Evolutionary conservation across 2,329 filamentous ascomycete genomes (phyloP), one percentile per base, ranked within the genome.

Genomic region (Camillea tinctor): DNA sequence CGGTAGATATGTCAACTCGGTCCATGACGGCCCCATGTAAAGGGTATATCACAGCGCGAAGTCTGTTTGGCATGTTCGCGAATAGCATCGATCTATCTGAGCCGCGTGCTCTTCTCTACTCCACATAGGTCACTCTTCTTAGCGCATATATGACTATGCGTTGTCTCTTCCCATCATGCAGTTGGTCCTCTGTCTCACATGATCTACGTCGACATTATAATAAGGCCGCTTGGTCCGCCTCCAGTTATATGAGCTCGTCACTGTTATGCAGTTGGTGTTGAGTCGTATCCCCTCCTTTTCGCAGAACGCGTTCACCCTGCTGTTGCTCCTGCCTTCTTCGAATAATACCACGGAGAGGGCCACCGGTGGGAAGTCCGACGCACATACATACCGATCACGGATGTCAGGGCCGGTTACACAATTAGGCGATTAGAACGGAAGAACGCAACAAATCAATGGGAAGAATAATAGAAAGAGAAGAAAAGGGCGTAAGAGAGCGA

Each of bases 181-280:
- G 64, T 66, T 66, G 64, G 64, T 63, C 50, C 50, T 51, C 49
- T 9, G 19, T 23, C 22, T 53, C 51, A 26, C 20, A 53, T 53
- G 17, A 19, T 53, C 22, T 19, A 20, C 40, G 52, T 48, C 22
- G 11, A 49, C 48, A 44, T 60, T 58, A 56, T 63, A 56, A 59
- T 53, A 24, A n/a, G 51, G 9, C 49, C 57, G 52, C 60, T 58
- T 55, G 50, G 54, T 61, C 36, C 36, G 36, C 36, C 36, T 44
- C 36, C 17, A 44, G 36, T 44, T 15, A 44, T 11, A 44, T 44
- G 13, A 44, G 13, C 57, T 49, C 56, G 49, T 59, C 51, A 56
- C 59, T 23, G 40, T 54, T 44, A 66, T 66, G 64, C 64, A 66
- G 64, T 66, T 66, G 64, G 64, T 66, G 22, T 61, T 57, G 61